These are phyloP conservation scores for Colletotrichum filicis DNA, from an alignment of 2,329 filamentous ascomycete genomes.

Conservation along the genomic window DNA sequence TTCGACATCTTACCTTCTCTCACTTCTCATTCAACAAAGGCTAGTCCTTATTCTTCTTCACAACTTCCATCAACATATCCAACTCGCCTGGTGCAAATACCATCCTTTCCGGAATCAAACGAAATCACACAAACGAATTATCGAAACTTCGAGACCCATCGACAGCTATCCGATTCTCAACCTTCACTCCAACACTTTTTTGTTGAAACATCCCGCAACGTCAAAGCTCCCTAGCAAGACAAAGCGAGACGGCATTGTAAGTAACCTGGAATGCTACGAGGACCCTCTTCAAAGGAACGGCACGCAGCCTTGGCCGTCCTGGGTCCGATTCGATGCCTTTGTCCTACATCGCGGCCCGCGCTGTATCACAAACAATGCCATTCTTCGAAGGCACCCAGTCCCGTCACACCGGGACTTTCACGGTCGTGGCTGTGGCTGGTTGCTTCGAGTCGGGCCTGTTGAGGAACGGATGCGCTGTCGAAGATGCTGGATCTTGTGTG, in stretches of 20 bases:
- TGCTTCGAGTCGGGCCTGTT: slow-evolving; percentile 32
- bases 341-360: slow-evolving; percentile 23
- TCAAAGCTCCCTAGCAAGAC: slow-evolving; percentile 30
- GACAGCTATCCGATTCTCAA: slow-evolving; percentile 27
- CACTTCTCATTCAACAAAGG: slow-evolving; percentile 43
- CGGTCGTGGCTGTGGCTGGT: slow-evolving; percentile 24
- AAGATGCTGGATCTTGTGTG: slow-evolving; percentile 18
- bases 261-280: slow-evolving; percentile 15
- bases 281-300: too few species aligned
- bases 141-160: slow-evolving; percentile 32
- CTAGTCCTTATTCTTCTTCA: slow-evolving; percentile 49
- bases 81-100: slow-evolving; percentile 41
- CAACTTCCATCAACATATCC: slow-evolving; percentile 39
- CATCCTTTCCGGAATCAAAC: slow-evolving; percentile 35
- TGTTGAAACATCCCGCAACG: slow-evolving; percentile 23
- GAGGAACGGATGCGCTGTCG: slow-evolving; percentile 28
- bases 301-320: neutral
- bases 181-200: slow-evolving; percentile 24
- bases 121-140: too few species aligned
- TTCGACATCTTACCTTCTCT: slow-evolving; percentile 38
- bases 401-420: slow-evolving; percentile 13
- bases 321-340: slow-evolving; percentile 20
- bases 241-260: slow-evolving; percentile 35
- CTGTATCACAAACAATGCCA: slow-evolving; percentile 30
- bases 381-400: slow-evolving; percentile 17